These are phyloP conservation scores for Tricharina praecox DNA, from an alignment of 495 filamentous ascomycete genomes.

Conservation along the genomic window DNA sequence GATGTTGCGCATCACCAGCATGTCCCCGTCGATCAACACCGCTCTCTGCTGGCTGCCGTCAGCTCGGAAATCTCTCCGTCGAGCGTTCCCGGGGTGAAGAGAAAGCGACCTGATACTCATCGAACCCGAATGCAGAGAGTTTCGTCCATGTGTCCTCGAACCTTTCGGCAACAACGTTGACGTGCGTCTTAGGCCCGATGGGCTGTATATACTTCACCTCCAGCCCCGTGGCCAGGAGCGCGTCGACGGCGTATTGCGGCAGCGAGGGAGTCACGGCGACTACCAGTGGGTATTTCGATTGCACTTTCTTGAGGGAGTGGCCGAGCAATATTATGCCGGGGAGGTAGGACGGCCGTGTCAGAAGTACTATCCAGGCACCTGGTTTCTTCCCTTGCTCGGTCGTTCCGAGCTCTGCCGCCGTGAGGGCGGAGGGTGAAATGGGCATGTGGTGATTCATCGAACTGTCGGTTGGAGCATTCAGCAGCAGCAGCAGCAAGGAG, in stretches of 20 bases:
- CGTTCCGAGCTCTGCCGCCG: no score
- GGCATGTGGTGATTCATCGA: no score
- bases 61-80: background rate
- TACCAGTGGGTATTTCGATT: slow-evolving; percentile 32
- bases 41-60: slow-evolving; percentile 23
- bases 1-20: slow-evolving; percentile 33
- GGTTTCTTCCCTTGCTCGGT: no score
- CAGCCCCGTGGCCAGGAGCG: slow-evolving; percentile 27
- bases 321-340: slow-evolving; percentile 35
- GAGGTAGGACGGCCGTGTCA: slow-evolving; percentile 36
- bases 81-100: background rate
- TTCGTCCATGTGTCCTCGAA: slow-evolving; percentile 43
- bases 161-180: slow-evolving; percentile 30
- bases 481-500: no score
- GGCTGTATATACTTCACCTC: slow-evolving; percentile 25
- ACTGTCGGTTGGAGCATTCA: no score
- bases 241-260: slow-evolving; percentile 17
- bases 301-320: slow-evolving; percentile 32
- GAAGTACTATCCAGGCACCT: slow-evolving; percentile 33
- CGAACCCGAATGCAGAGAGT: slow-evolving; percentile 35
- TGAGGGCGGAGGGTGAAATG: no score
- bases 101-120: slow-evolving; percentile 24
- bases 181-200: slow-evolving; percentile 24
- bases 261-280: slow-evolving; percentile 33
- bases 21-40: slow-evolving; percentile 38